These are phyloP conservation scores for Arabidopsis suecica DNA, from an alignment of 345 rosid species.

Conservation along the genomic window DNA sequence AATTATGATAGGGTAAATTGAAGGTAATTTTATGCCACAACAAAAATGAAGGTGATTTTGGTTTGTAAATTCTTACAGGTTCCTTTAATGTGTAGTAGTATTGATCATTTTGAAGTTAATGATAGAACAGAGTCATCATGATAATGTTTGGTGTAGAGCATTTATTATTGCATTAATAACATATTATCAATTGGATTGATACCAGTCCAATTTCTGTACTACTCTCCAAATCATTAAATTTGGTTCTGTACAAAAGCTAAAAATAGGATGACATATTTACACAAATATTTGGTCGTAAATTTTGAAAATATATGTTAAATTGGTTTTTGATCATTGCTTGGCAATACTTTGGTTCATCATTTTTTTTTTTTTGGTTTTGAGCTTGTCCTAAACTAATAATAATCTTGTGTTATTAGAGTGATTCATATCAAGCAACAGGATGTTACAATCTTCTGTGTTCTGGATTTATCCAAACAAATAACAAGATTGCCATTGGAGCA, in stretches of 20 bases:
- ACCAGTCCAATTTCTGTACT: constrained; percentile 39
- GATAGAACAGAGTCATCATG: constrained; percentile 43
- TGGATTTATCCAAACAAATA: constrained; percentile 95
- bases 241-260: constrained; percentile 34
- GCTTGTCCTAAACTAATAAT: background rate
- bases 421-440: constrained; percentile 97
- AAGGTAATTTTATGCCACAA: background rate
- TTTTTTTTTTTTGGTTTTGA: background rate
- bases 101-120: constrained; percentile 34
- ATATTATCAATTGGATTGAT: constrained; percentile 37
- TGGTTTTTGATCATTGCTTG: constrained; percentile 24
- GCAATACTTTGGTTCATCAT: background rate
- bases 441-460: constrained; percentile 95
- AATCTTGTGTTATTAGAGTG: constrained; percentile 56
- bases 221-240: constrained; percentile 45
- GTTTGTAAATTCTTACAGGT: constrained; percentile 14
- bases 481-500: constrained; percentile 97
- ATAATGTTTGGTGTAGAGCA: constrained; percentile 47
- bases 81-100: constrained; percentile 12
- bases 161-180: constrained; percentile 44
- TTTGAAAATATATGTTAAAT: background rate
- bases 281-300: constrained; percentile 7
- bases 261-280: constrained; percentile 15
- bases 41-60: background rate
- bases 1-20: constrained; percentile 31